Percentiles rank a stretch among this genome's conserved stretches.
Evolutionary conservation across 352 stramenopile species (phyloP).

Genomic region (Blastocystis sp.): DNA sequence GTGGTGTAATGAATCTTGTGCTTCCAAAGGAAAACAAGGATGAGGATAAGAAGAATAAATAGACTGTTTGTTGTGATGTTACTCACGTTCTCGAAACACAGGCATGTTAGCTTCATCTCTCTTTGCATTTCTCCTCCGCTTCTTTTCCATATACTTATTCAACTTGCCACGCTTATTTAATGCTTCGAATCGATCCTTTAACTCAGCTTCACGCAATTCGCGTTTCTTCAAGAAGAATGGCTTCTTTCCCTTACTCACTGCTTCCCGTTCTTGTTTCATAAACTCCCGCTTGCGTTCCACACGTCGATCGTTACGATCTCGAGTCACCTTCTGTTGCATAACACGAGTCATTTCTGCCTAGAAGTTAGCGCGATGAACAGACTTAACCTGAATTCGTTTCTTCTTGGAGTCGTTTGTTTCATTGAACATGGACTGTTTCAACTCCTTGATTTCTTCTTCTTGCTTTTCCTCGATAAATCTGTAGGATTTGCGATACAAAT

Average conservation of each 20-base stretch:
- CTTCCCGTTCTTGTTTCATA: conserved; percentile 50
- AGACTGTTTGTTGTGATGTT: conserved; percentile 6
- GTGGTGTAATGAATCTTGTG: not conserved
- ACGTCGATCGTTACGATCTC: conserved; percentile 41
- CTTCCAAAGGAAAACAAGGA: conserved; percentile 35
- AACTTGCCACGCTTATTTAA: conserved; percentile 20
- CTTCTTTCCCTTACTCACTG: conserved; percentile 62
- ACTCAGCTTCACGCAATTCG: conserved; percentile 25
- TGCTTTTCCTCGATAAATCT: conserved; percentile 61
- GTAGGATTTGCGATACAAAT: conserved; percentile 61
- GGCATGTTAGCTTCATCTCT: conserved; percentile 51
- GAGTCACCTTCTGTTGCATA: conserved; percentile 42
- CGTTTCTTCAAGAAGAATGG: conserved; percentile 62
- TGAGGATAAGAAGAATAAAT: conserved; percentile 57
- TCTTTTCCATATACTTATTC: conserved; percentile 63
- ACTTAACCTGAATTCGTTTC: conserved; percentile 13
- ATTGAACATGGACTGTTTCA: conserved; percentile 54
- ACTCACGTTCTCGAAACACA: not conserved
- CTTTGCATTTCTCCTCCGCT: conserved; percentile 36
- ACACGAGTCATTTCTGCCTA: conserved; percentile 59
- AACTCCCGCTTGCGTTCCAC: conserved; percentile 59
- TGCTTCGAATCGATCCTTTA: conserved; percentile 61
- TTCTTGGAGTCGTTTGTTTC: conserved; percentile 12
- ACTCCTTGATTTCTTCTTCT: conserved; percentile 41
- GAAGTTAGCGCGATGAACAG: not conserved